Evolutionary conservation across 2,329 filamentous ascomycete species (phyloP).

Genomic region (Fusarium sp.): DNA sequence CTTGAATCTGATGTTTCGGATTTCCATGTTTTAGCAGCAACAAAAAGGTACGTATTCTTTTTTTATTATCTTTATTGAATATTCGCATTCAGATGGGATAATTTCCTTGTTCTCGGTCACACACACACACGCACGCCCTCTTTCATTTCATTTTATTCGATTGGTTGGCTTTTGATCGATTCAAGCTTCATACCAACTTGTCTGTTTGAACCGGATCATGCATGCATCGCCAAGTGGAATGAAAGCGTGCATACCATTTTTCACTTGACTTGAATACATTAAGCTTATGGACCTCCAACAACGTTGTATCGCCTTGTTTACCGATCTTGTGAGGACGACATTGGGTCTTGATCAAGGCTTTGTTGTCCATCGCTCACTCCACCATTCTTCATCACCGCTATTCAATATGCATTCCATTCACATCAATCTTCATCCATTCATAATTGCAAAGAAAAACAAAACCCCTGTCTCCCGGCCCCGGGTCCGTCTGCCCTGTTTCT

Average conservation of each 20-base stretch:
- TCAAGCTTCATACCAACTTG: neutral
- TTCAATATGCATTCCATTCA: neutral
- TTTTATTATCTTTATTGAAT: slow-evolving; percentile 8
- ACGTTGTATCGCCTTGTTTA: neutral
- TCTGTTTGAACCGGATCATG: slow-evolving; percentile 19
- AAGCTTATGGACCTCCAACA: too few species aligned
- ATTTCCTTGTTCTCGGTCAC: slow-evolving; percentile 11
- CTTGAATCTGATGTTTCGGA: slow-evolving; percentile 40
- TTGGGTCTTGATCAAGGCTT: slow-evolving; percentile 16
- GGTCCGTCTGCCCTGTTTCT: slow-evolving; percentile 39
- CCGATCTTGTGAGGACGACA: neutral
- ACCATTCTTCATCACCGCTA: slow-evolving; percentile 27
- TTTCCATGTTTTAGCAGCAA: slow-evolving; percentile 38
- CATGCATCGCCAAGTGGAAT: slow-evolving; percentile 30
- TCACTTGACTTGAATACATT: too few species aligned
- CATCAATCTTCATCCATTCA: slow-evolving; percentile 4
- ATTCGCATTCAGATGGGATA: slow-evolving; percentile 14
- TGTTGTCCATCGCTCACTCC: slow-evolving; percentile 7
- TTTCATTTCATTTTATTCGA: neutral
- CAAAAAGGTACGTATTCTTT: slow-evolving; percentile 34
- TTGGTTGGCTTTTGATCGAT: slow-evolving; percentile 4
- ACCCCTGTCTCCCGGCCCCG: slow-evolving; percentile 35
- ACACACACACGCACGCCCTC: slow-evolving; percentile 10
- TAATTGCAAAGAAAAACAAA: slow-evolving; percentile 5
- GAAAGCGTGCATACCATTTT: neutral